Conservation (phyloP, 345 rosid species). For the Schrenkiella parvula region DNA sequence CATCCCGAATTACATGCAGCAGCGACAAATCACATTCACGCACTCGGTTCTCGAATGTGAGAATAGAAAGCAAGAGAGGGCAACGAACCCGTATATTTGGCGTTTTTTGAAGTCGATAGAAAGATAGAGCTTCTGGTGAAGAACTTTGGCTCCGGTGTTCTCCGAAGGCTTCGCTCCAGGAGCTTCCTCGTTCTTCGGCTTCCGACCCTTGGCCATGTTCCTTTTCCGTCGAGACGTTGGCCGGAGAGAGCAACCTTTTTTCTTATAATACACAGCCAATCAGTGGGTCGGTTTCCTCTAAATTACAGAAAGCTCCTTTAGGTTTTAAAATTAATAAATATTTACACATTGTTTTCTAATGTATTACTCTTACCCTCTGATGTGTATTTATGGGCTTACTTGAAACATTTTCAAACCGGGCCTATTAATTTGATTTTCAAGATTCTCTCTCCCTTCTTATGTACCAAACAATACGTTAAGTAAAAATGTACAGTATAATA, state of each 20-base stretch:
- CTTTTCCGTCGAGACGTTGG: not conserved
- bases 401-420: not conserved
- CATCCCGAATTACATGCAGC: not conserved
- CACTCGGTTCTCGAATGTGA: not conserved
- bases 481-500: too few relatives aligned
- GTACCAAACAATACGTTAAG: not conserved
- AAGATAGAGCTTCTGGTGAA: slow-evolving; percentile 95
- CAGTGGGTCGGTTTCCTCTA: not conserved
- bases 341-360: not conserved
- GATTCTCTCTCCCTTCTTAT: not conserved
- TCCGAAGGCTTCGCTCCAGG: slow-evolving; percentile 62
- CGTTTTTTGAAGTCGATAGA: slow-evolving; percentile 65
- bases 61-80: slow-evolving; percentile 10
- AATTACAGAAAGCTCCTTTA: slow-evolving; percentile 4
- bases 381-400: not conserved
- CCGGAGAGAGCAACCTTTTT: slow-evolving; percentile 11
- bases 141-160: slow-evolving; percentile 69
- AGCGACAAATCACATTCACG: not conserved
- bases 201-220: slow-evolving; percentile 90
- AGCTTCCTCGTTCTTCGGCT: slow-evolving; percentile 67
- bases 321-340: not conserved
- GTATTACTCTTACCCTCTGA: not conserved
- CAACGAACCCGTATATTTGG: slow-evolving; percentile 78
- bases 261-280: not conserved
- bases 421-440: not conserved